These are phyloP conservation scores for Vachellia pachyceras DNA, from an alignment of 306 rosid genomes.

Conservation along the genomic window DNA sequence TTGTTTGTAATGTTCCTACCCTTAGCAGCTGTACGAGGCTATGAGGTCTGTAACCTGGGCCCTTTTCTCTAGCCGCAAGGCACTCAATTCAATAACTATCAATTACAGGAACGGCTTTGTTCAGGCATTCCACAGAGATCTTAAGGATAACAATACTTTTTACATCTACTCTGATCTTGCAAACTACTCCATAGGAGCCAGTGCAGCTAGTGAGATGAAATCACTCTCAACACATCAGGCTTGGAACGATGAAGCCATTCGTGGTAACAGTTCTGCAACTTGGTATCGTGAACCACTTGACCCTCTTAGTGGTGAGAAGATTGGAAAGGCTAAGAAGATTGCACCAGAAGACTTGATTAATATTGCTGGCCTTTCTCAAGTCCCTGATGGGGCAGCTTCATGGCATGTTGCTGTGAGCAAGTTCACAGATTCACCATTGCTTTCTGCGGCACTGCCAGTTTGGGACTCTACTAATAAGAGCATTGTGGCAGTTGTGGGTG, in stretches of 20 bases:
- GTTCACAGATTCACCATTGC: constrained; percentile 89
- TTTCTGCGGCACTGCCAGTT: constrained; percentile 97
- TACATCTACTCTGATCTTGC: constrained; percentile 88
- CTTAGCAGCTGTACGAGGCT: constrained; percentile 86
- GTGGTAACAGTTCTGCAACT: constrained; percentile 76
- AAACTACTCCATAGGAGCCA: constrained; percentile 80
- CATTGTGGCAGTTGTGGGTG: constrained; percentile 96
- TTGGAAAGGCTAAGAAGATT: constrained; percentile 82
- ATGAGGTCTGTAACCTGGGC: constrained; percentile 95
- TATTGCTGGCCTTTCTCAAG: constrained; percentile 87
- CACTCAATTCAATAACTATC: constrained; percentile 92
- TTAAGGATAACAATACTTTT: constrained; percentile 81
- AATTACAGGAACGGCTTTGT: constrained; percentile 93
- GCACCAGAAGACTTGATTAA: constrained; percentile 89
- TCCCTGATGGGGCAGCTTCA: constrained; percentile 93
- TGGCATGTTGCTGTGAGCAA: constrained; percentile 99
- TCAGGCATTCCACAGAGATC: constrained; percentile 94
- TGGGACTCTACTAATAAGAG: constrained; percentile 82
- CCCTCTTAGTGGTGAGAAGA: constrained; percentile 84
- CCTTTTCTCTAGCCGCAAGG: constrained; percentile 81
- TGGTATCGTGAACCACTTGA: constrained; percentile 97
- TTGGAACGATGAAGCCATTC: constrained; percentile 71
- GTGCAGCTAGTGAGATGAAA: constrained; percentile 38
- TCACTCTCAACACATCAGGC: constrained; percentile 54
- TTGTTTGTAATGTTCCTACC: constrained; percentile 32